Percentiles rank a stretch among this genome's conserved stretches.
Evolutionary conservation across 2,329 filamentous ascomycete species (phyloP).

Genomic region (Esteya vermicola): DNA sequence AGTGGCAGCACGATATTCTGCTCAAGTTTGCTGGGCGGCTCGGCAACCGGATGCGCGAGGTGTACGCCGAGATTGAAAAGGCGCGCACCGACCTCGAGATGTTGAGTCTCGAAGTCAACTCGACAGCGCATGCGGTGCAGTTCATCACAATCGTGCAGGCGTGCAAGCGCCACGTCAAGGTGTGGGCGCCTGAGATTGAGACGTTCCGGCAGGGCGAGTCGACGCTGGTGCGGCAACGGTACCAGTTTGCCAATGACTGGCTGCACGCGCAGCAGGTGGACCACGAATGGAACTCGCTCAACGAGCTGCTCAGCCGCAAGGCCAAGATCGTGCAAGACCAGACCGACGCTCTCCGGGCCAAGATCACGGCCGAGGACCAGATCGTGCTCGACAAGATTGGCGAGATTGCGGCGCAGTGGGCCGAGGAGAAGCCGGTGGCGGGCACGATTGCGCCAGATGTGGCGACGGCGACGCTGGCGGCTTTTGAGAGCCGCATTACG

Average conservation of each 20-base stretch:
- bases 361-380: conserved; percentile 88
- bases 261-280: conserved; percentile 92
- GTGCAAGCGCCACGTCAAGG: conserved; percentile 83
- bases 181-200: conserved; percentile 92
- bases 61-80: conserved; percentile 83
- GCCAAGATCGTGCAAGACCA: conserved; percentile 93
- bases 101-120: conserved; percentile 84
- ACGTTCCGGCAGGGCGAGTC: conserved; percentile 93
- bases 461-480: conserved; percentile 66
- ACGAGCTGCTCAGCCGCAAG: conserved; percentile 83
- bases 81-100: conserved; percentile 81
- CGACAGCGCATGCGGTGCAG: conserved; percentile 90
- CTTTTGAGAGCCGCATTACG: conserved; percentile 75
- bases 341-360: conserved; percentile 84
- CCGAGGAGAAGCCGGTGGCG: conserved; percentile 91
- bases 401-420: conserved; percentile 79
- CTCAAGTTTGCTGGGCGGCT: conserved; percentile 85
- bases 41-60: conserved; percentile 79
- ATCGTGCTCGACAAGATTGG: conserved; percentile 78
- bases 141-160: conserved; percentile 98
- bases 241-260: conserved; percentile 90
- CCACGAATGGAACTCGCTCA: conserved; percentile 86
- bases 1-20: conserved; percentile 97
- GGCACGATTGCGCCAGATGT: conserved; percentile 84
- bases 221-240: conserved; percentile 78